A percentile compares a stretch with the other conserved stretches of the same genome.
Conservation (phyloP, 169 alveolate genomes). For the Eimeria falciformis region DNA sequence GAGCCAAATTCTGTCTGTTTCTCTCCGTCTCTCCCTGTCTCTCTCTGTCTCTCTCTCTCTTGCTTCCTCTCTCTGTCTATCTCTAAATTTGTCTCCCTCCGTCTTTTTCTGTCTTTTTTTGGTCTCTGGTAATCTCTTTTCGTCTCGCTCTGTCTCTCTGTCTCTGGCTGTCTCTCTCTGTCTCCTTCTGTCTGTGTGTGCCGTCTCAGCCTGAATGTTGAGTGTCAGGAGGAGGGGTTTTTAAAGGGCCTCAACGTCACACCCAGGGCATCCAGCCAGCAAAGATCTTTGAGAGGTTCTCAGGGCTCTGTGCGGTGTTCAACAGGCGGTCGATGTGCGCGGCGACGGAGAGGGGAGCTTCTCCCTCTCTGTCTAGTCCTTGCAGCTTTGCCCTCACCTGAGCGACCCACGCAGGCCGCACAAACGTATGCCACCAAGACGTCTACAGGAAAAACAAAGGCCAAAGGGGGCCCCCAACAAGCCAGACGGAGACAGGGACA, state of each 20-base stretch:
- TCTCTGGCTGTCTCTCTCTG: background rate
- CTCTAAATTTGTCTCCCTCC: background rate
- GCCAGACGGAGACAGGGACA: background rate
- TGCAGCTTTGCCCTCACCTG: conserved; percentile 51
- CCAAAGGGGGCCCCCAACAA: background rate
- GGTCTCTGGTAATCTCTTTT: too few relatives aligned
- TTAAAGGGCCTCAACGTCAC: background rate
- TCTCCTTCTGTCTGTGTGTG: background rate
- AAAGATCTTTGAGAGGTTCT: conserved; percentile 44
- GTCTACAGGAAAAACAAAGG: background rate
- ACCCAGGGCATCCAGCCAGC: conserved; percentile 73
- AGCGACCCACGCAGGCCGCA: background rate
- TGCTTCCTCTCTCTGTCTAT: too few relatives aligned
- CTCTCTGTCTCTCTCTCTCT: too few relatives aligned
- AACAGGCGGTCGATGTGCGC: conserved; percentile 69
- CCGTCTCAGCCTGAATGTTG: too few relatives aligned
- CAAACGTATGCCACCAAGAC: background rate
- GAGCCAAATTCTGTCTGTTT: too few relatives aligned
- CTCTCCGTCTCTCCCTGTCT: too few relatives aligned
- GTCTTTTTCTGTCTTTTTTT: background rate
- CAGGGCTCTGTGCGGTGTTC: conserved; percentile 28
- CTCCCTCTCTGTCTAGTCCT: conserved; percentile 64
- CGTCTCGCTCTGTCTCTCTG: background rate
- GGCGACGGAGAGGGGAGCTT: conserved; percentile 14
- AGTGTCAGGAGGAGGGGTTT: too few relatives aligned